These are phyloP conservation scores for Leishmania lainsoni DNA, from an alignment of 208 protist species.

Conservation along the genomic window DNA sequence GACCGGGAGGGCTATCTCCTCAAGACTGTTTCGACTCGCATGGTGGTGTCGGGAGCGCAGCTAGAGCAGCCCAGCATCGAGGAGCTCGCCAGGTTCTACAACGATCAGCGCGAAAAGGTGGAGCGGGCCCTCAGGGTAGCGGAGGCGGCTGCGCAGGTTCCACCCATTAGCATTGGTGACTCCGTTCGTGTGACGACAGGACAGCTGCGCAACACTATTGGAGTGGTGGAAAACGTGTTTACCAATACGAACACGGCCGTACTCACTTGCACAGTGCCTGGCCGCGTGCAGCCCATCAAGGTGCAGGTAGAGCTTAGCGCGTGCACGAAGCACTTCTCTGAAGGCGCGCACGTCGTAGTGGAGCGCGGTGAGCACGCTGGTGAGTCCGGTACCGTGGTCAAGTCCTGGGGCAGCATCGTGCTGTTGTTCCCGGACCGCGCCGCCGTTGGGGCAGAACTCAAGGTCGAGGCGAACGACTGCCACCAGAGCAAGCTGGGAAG, in stretches of 20 bases:
- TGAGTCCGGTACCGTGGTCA: conserved; percentile 89
- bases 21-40: conserved; percentile 71
- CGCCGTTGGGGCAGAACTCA: conserved; percentile 61
- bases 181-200: conserved; percentile 76
- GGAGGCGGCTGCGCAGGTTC: conserved; percentile 27
- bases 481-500: conserved; percentile 82
- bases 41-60: conserved; percentile 60
- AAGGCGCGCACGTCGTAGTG: conserved; percentile 88
- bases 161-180: conserved; percentile 60
- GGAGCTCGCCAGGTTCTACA: conserved; percentile 88
- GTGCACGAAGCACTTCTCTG: conserved; percentile 82
- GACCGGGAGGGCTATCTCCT: conserved; percentile 89
- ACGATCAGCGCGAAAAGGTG: conserved; percentile 80
- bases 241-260: conserved; percentile 69
- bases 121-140: conserved; percentile 53
- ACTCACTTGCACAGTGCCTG: conserved; percentile 65
- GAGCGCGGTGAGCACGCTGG: conserved; percentile 77
- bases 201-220: conserved; percentile 75
- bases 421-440: conserved; percentile 78
- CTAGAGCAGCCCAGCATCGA: conserved; percentile 79
- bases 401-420: conserved; percentile 69
- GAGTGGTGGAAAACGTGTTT: conserved; percentile 79
- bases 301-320: conserved; percentile 80
- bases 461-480: conserved; percentile 83
- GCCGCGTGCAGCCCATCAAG: conserved; percentile 53